phyloP scores from a whole-genome alignment of 163 green algal species.

The Volvox carteri region DNA sequence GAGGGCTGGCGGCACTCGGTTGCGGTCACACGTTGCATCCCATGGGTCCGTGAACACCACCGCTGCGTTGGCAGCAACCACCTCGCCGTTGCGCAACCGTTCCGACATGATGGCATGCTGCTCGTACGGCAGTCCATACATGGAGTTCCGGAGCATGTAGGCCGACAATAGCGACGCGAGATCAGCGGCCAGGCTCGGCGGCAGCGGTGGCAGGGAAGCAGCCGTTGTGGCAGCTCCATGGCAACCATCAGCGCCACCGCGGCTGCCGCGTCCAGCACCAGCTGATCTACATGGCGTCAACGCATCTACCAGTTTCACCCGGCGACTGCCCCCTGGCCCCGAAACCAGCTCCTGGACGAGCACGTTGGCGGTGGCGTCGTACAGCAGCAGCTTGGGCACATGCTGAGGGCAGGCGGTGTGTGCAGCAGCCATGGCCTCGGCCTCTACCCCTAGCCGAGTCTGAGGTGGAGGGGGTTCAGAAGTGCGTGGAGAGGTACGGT shows the following conservation, averaged over 20 bases:
- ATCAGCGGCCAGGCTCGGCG: not conserved
- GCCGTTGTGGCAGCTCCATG: not conserved
- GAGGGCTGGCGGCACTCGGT: conserved; percentile 51
- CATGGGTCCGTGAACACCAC: conserved; percentile 66
- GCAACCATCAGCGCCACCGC: too few species aligned
- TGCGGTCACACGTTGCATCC: conserved; percentile 37
- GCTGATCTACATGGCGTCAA: not conserved
- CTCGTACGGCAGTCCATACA: conserved; percentile 6
- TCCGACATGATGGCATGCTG: not conserved
- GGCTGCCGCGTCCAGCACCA: too few species aligned
- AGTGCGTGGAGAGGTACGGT: too few species aligned
- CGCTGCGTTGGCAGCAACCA: conserved; percentile 63
- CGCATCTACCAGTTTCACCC: conserved; percentile 32
- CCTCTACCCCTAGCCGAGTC: conserved; percentile 14
- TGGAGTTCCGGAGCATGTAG: conserved; percentile 17
- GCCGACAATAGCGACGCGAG: not conserved
- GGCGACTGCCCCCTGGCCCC: not conserved
- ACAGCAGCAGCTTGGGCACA: conserved; percentile 31
- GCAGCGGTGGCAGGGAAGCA: not conserved
- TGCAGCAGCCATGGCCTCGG: conserved; percentile 17
- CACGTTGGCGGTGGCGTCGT: conserved; percentile 22
- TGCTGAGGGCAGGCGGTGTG: conserved; percentile 21
- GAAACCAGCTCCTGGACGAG: conserved; percentile 23
- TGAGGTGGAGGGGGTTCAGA: too few species aligned
- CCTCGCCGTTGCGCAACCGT: conserved; percentile 52